phyloP scores from a whole-genome alignment of 225 moss, liverwort and hornwort species.

The Thuidium tamariscinum region DNA sequence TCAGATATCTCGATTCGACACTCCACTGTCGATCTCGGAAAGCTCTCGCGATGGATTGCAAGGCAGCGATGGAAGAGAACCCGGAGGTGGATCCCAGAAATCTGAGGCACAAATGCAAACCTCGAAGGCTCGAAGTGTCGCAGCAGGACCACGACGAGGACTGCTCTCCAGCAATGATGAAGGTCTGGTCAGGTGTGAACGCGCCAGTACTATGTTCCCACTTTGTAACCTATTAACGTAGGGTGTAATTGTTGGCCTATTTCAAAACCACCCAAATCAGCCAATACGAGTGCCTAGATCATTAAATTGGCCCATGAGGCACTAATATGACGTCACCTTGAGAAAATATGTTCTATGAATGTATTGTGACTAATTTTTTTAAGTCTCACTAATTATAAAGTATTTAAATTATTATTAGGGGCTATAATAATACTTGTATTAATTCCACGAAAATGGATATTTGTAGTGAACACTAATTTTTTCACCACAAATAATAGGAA shows the following conservation, averaged over 20 bases:
- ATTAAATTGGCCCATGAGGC: not conserved
- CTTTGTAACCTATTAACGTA: too few relatives aligned
- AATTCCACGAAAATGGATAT: not conserved
- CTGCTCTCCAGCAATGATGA: not conserved
- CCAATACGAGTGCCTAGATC: not conserved
- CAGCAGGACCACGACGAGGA: not conserved
- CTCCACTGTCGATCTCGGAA: not conserved
- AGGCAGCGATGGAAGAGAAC: not conserved
- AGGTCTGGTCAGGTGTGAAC: not conserved
- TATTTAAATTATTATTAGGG: too few relatives aligned
- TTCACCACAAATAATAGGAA: accelerated
- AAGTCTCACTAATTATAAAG: too few relatives aligned
- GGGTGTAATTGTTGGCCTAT: not conserved
- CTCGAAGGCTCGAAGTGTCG: not conserved
- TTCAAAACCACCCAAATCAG: not conserved
- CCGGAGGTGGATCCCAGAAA: not conserved
- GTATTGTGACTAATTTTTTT: not conserved
- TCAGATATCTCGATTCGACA: not conserved
- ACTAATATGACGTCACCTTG: not conserved
- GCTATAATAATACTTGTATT: accelerated
- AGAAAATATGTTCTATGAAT: not conserved
- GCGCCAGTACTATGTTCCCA: not conserved
- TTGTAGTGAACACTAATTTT: not conserved
- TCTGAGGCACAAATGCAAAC: not conserved
- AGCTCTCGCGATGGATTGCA: not conserved